phyloP scores from a whole-genome alignment of 2,329 filamentous ascomycete genomes.

The Colletotrichum tanaceti region DNA sequence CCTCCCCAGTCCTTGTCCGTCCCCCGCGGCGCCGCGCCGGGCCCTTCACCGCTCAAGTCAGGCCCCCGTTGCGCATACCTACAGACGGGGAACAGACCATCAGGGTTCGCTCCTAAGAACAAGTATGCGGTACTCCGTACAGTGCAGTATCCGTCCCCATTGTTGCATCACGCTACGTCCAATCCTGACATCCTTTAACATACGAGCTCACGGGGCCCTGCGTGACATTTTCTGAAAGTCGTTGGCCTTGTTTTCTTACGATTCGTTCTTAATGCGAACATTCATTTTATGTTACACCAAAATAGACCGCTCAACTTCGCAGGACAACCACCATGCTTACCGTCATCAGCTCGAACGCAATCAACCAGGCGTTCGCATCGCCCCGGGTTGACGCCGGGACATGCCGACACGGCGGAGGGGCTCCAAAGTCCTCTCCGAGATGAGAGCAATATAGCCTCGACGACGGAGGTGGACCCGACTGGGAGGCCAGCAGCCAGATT shows the following conservation, averaged over 20 bases:
- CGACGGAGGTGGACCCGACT: slow-evolving; percentile 12
- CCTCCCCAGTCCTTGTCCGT: slow-evolving; percentile 27
- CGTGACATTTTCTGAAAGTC: slow-evolving; percentile 22
- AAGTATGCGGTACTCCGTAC: not conserved
- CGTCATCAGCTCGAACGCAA: not conserved
- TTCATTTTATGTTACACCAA: slow-evolving; percentile 8
- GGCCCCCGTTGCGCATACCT: slow-evolving; percentile 28
- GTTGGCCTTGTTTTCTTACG: slow-evolving; percentile 11
- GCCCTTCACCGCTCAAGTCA: slow-evolving; percentile 39
- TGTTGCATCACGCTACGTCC: slow-evolving; percentile 10
- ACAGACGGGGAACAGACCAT: slow-evolving; percentile 27
- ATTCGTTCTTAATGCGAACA: not conserved
- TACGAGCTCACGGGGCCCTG: not conserved
- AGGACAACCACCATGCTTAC: slow-evolving; percentile 20
- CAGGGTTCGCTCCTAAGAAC: slow-evolving; percentile 31
- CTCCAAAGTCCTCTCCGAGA: slow-evolving; percentile 20
- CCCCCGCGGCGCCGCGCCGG: slow-evolving; percentile 28
- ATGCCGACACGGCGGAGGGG: slow-evolving; percentile 12
- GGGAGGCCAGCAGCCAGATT: slow-evolving; percentile 18
- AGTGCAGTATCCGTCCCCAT: slow-evolving; percentile 11
- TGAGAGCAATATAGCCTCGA: slow-evolving; percentile 33
- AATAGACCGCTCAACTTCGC: slow-evolving; percentile 4
- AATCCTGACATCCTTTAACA: not conserved
- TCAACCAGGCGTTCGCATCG: not conserved
- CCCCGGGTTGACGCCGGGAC: slow-evolving; percentile 15